Evolutionary conservation across 371 early-diverging fungal species (phyloP).

Genomic region (Actinomortierella wolfii): DNA sequence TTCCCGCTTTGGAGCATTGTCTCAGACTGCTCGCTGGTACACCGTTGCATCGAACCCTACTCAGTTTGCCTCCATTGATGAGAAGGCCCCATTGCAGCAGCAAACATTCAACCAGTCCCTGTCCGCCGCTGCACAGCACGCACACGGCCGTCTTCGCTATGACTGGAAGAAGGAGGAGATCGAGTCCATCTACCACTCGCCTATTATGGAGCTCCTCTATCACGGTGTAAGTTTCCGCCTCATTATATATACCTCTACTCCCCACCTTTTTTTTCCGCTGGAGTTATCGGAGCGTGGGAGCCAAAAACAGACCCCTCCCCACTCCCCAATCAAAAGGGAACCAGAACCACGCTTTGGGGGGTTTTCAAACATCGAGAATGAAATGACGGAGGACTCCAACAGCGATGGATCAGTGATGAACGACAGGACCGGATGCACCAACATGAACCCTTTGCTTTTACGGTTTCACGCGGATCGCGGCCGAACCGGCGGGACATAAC

Average conservation of each 20-base stretch:
- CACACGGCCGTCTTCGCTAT: conserved; percentile 62
- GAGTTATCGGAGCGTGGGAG: too few species aligned
- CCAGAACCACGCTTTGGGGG: too few species aligned
- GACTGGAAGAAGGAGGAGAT: conserved; percentile 83
- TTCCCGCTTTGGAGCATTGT: conserved; percentile 49
- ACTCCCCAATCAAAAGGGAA: too few species aligned
- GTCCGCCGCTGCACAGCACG: conserved; percentile 65
- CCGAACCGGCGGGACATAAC: too few species aligned
- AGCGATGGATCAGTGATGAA: too few species aligned
- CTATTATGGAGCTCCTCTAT: conserved; percentile 80
- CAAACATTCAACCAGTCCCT: conserved; percentile 45
- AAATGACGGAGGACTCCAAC: too few species aligned
- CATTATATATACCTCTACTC: neutral
- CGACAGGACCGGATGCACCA: too few species aligned
- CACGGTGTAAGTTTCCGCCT: conserved; percentile 62
- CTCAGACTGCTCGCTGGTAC: conserved; percentile 51
- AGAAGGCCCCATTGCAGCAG: conserved; percentile 30
- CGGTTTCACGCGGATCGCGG: too few species aligned
- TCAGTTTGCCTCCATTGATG: conserved; percentile 59
- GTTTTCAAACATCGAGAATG: too few species aligned
- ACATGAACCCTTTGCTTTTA: too few species aligned
- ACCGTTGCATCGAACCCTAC: conserved; percentile 52
- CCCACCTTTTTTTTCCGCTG: too few species aligned
- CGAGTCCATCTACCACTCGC: conserved; percentile 78
- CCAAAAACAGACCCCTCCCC: too few species aligned